A percentile compares a stretch with the other conserved stretches of the same genome.
These are phyloP conservation scores for Exophiala aquamarina DNA, from an alignment of 2,329 filamentous ascomycete species.

Conservation along the genomic window DNA sequence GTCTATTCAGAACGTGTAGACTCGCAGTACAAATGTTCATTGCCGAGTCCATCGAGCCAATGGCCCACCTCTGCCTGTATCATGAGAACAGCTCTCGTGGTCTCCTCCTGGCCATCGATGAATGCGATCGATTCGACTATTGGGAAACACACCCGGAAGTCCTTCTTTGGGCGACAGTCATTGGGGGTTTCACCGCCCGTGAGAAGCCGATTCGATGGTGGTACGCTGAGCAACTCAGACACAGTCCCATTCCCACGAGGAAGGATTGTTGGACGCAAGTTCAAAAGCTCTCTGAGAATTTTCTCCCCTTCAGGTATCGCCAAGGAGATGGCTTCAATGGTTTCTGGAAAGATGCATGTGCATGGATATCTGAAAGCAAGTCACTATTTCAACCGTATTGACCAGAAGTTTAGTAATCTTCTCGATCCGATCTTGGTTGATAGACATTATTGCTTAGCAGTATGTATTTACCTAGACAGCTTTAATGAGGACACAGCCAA, in stretches of 20 bases:
- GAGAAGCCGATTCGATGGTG: slow-evolving; percentile 1
- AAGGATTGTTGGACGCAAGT: background rate
- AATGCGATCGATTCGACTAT: slow-evolving; percentile 2
- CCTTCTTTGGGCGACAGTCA: slow-evolving; percentile 2
- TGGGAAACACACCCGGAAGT: background rate
- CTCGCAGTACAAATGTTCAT: background rate
- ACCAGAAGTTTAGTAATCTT: no score
- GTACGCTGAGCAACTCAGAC: slow-evolving; percentile 2
- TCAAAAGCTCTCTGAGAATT: background rate
- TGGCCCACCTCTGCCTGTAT: background rate
- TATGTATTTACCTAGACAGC: no score
- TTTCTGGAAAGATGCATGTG: slow-evolving; percentile 6
- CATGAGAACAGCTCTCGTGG: slow-evolving; percentile 1
- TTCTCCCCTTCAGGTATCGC: background rate
- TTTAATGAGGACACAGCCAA: no score
- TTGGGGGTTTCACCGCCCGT: slow-evolving; percentile 1
- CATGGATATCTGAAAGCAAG: background rate
- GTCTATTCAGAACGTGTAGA: slow-evolving; percentile 1
- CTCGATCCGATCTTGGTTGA: no score
- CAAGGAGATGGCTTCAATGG: slow-evolving; percentile 1
- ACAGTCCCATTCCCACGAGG: background rate
- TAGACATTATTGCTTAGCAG: no score
- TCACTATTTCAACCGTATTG: no score
- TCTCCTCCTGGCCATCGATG: slow-evolving; percentile 4
- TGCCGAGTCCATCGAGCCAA: slow-evolving; percentile 2